Evolutionary conservation across 257 asterid species (phyloP), one percentile per base, ranked within the genome.

Genomic region (Prunella vulgaris): DNA sequence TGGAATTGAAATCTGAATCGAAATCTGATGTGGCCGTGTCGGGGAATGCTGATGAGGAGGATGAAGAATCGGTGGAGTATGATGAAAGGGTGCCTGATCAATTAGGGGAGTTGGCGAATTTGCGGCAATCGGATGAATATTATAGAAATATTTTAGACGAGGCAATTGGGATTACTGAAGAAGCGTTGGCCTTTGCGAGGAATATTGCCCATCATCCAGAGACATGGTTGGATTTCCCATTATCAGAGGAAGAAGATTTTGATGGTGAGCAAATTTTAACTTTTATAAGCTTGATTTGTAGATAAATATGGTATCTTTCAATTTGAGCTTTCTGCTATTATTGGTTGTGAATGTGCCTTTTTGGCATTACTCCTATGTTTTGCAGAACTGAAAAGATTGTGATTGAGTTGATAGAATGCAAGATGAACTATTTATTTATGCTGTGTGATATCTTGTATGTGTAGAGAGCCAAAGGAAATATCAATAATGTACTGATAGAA

Each of bases 191-290:
- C 35, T 94, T 94, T 25, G 96, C 97, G 9, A 87, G 69, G 78
- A 87, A 94, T 71, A 91, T 92, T 46, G 99, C 97, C 22, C 99
- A 87, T 86, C 99, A 94, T 80, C 97, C 99, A 0, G 99, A 94
- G 86, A 94, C 99, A 32, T 94, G 97, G 99, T 77, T 94, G 87
- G 97, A 94, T 86, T 94, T 91, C 74, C 97, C 99, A 0, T 78
- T 89, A 56, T 73, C 85, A 17, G 99, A 94, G 71, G 97, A 89
- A 64, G 99, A 91, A 33, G 97, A 87, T 44, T 86, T 84, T 66
- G 92, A 89, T 68, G 97, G 99, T 91, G 60, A 48, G 77, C 27
- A 70, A 58, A 64, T 67, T 17, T 42, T 48, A 22, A 22, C 48
- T 68, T n/a, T 21, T 57, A 5, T 28, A 35, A 37, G 71, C 51